Evolutionary conservation across 768 basidiomycete species (phyloP), one percentile per base, ranked within the genome.

Genomic region (Leccinum arenicola): DNA sequence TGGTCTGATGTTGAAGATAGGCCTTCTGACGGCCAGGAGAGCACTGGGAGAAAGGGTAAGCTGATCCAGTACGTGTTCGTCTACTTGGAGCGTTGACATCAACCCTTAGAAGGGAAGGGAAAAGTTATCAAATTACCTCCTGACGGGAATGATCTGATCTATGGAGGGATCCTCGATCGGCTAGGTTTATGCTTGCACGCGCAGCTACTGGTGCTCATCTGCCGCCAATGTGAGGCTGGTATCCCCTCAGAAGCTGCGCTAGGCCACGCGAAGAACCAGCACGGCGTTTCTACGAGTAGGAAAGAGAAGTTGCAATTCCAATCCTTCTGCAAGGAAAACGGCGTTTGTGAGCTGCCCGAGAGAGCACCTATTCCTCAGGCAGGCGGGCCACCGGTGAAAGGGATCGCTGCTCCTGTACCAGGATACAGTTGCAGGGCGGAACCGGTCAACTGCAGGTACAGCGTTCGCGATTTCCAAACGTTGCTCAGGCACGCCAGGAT

Each of bases 401-500:
- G 58, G 19, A 55, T 59, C 2, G 21, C 29, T 0, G 47, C 53
- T 12, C 48, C 53, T 5, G 15, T 43, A 2, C 53, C 47, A 15
- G 58, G 58, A 23, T 59, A 49, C 6, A 54, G 47, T 15, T 59
- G 58, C 53, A 38, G 27, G 47, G 58, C 48, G 8, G 58, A 55
- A 25, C 53, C 48, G 3, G n/a, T 54, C 3, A 43, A 40, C n/a
- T 59, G 58, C 53, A 31, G 21, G n/a, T 59, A 59, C 21, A 59
- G 58, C 4, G 36, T 59, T 31, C 8, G 38, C 1, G 14, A 59
- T 7, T 59, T 53, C 2, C 58, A 43, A 12, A 59, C 49, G 0
- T 1, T 59, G 7, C 38, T 59, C 9, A 50, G 0, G 49, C 49
- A 59, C 12, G 48, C 35, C 25, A 55, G 35, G 3, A 0, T 54